Evolutionary conservation across 257 asterid genomes (phyloP), one percentile per base, ranked within the genome.

Genomic region (Gentiana dahurica): DNA sequence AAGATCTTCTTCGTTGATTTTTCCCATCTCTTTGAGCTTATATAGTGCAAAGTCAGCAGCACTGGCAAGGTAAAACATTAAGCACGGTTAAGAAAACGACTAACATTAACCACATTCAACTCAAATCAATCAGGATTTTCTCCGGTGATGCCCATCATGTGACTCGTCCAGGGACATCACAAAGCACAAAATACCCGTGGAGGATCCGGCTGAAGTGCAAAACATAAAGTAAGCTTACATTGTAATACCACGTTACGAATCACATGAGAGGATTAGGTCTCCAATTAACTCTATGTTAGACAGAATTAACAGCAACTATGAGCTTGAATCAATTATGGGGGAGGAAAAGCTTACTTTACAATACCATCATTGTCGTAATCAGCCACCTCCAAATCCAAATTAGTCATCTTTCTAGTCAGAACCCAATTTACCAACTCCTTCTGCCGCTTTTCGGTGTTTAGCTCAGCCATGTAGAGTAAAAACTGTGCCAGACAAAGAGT

Each of bases 11-110:
- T 77, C 78, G 68, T 44, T 75, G 69, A 92, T 80, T 74, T 88
- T 92, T 62, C 99, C 99, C 95, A 92, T 85, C 77, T 83, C 95
- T 71, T 80, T 88, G n/a, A 92, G 85, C 70, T 92, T 88, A 64
- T 73, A 79, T 43, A 92, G 24, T 38, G 78, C 64, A 58, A 81
- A 92, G 56, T 92, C 99, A 54, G 95, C 91, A 61, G 89, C 73
- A 65, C 99, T 92, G 41, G 12, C 62, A 51, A 58, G 24, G 59
- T 34, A 54, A 49, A 54, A 55, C 55, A 12, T 51, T 57, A 53
- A 41, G 46, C 46, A 3, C 10, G 6, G 46, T 41, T 2, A 37
- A 50, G 33, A 55, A 5, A 47, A 55, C 41, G 60, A 66, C 63
- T 37, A 38, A 24, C 7, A 39, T 49, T 50, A 32, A 35, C 24